Evolutionary conservation across 495 filamentous ascomycete species (phyloP).

Genomic region (Aeminium ludgeri): DNA sequence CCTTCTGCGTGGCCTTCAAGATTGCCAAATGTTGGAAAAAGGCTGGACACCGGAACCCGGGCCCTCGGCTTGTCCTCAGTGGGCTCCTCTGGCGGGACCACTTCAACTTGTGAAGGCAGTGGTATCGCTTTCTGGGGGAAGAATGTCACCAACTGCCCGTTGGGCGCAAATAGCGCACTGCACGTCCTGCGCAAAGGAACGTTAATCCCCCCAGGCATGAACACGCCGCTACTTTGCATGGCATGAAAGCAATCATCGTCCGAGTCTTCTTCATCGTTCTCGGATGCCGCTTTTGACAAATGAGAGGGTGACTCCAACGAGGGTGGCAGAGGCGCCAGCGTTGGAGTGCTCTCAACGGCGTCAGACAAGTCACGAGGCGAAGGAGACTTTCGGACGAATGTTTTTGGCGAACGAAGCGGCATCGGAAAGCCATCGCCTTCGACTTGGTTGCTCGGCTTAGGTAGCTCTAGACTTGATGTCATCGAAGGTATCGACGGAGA

Average conservation of each 20-base stretch:
- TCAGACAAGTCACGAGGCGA: too few relatives aligned
- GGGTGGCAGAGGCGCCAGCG: constrained; percentile 3
- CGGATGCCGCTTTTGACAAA: background rate
- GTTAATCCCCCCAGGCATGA: constrained; percentile 14
- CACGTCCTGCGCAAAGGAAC: constrained; percentile 17
- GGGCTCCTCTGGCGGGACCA: too few relatives aligned
- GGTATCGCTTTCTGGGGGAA: constrained; percentile 6
- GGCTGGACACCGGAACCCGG: constrained; percentile 44
- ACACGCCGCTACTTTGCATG: constrained; percentile 3
- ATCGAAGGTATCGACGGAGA: constrained; percentile 1
- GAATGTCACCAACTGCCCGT: constrained; percentile 16
- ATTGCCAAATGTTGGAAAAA: constrained; percentile 82
- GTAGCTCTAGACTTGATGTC: constrained; percentile 9
- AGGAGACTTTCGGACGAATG: constrained; percentile 7
- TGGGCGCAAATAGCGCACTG: constrained; percentile 15
- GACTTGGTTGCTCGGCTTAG: background rate
- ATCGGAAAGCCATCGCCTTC: constrained; percentile 4
- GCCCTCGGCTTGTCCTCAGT: constrained; percentile 35
- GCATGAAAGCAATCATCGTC: constrained; percentile 12
- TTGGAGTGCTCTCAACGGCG: constrained; percentile 1
- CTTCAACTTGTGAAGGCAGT: background rate
- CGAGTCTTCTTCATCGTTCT: constrained; percentile 8
- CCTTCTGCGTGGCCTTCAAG: constrained; percentile 30
- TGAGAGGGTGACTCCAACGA: background rate
- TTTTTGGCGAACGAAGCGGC: constrained; percentile 12